Evolutionary conservation across 2,329 filamentous ascomycete genomes (phyloP).

Genomic region (Ilyonectria mors-panacis): DNA sequence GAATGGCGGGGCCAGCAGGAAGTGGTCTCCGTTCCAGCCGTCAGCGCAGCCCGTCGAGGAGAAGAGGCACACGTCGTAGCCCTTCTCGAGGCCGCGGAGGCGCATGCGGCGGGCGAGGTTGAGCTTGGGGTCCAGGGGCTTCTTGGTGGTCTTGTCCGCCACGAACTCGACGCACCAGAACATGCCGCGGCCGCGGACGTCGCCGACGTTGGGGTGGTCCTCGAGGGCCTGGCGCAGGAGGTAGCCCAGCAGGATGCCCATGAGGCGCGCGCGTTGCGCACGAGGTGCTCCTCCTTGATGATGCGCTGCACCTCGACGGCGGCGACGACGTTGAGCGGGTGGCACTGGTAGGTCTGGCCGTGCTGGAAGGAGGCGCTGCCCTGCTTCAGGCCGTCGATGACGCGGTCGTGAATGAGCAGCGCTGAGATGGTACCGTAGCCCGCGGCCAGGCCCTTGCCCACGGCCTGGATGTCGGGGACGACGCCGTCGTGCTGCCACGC

Average conservation of each 20-base stretch:
- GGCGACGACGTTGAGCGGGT: slow-evolving; percentile 56
- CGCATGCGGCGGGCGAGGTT: too few relatives aligned
- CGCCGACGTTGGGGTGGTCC: too few relatives aligned
- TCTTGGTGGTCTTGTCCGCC: slow-evolving; percentile 14
- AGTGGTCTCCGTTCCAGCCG: too few relatives aligned
- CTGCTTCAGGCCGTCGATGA: slow-evolving; percentile 26
- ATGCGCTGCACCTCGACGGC: slow-evolving; percentile 55
- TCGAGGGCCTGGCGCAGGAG: too few relatives aligned
- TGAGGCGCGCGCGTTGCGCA: slow-evolving; percentile 29
- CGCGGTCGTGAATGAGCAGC: slow-evolving; percentile 26
- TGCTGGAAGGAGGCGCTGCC: slow-evolving; percentile 62
- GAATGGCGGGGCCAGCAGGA: too few relatives aligned
- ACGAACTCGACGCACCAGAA: slow-evolving; percentile 32
- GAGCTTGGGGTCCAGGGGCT: too few relatives aligned
- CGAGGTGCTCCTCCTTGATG: slow-evolving; percentile 34
- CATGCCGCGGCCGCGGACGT: slow-evolving; percentile 28
- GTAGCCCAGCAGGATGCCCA: too few relatives aligned
- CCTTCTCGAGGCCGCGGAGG: too few relatives aligned
- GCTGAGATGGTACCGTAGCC: slow-evolving; percentile 40
- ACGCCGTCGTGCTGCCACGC: slow-evolving; percentile 73
- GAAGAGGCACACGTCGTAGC: too few relatives aligned
- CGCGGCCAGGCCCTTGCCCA: slow-evolving; percentile 75
- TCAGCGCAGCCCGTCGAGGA: too few relatives aligned
- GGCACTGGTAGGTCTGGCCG: slow-evolving; percentile 70
- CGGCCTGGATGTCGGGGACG: slow-evolving; percentile 74